A percentile compares a stretch with the other conserved stretches of the same genome.
Evolutionary conservation across 495 filamentous ascomycete species (phyloP).

Genomic region (Hyaloscypha hepaticicola): DNA sequence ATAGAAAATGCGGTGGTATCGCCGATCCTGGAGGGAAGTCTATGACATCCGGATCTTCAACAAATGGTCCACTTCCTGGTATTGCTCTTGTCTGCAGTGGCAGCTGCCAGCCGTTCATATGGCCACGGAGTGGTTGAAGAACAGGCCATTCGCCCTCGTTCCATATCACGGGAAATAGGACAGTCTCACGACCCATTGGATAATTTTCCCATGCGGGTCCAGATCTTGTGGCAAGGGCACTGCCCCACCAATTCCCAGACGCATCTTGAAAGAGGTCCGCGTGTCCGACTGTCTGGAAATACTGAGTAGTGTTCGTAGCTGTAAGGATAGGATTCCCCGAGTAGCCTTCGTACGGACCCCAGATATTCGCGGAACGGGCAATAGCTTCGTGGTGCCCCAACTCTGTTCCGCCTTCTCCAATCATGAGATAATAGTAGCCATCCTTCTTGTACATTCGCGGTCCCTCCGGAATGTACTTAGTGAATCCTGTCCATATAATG

Average conservation of each 20-base stretch:
- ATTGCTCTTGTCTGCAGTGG: constrained; percentile 34
- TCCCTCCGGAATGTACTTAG: constrained; percentile 56
- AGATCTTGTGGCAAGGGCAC: constrained; percentile 49
- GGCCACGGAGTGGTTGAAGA: constrained; percentile 44
- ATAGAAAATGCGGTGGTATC: constrained; percentile 46
- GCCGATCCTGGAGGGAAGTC: constrained; percentile 38
- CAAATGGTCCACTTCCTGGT: constrained; percentile 39
- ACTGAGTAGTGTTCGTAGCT: constrained; percentile 48
- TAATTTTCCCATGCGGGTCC: constrained; percentile 47
- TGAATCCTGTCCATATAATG: constrained; percentile 55
- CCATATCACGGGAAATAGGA: constrained; percentile 56
- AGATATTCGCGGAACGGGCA: constrained; percentile 45
- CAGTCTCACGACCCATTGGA: constrained; percentile 61
- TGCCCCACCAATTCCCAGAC: constrained; percentile 53
- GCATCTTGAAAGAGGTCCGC: constrained; percentile 51
- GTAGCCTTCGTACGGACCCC: constrained; percentile 56
- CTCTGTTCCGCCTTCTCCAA: constrained; percentile 65
- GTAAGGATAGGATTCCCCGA: constrained; percentile 55
- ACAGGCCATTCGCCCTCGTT: constrained; percentile 38
- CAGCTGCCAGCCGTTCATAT: constrained; percentile 39
- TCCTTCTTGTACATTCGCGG: constrained; percentile 66
- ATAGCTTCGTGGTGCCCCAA: constrained; percentile 54
- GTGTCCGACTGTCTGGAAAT: constrained; percentile 52
- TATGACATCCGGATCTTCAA: constrained; percentile 40
- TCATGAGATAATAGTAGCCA: constrained; percentile 66